These are phyloP conservation scores for Dothiorella sarmentorum DNA, from an alignment of 2,329 filamentous ascomycete species.

Conservation along the genomic window DNA sequence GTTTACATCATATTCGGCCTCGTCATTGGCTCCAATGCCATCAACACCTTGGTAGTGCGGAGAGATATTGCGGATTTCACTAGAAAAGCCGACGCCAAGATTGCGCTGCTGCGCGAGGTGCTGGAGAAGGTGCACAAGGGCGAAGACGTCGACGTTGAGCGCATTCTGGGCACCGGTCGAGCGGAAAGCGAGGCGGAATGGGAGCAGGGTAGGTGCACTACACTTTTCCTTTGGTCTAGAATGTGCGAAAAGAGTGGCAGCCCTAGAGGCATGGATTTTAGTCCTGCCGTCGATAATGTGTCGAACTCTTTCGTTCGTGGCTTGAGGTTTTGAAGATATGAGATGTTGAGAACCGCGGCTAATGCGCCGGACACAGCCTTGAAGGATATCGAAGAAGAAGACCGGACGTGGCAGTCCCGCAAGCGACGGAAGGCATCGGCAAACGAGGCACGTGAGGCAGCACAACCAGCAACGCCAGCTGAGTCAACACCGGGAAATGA, in stretches of 20 bases:
- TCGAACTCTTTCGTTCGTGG: neutral
- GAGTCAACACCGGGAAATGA: neutral
- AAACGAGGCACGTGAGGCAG: neutral
- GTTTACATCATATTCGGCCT: conserved; percentile 65
- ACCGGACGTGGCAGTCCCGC: conserved; percentile 50
- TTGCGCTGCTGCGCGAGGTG: conserved; percentile 72
- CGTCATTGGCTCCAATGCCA: conserved; percentile 91
- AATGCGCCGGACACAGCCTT: conserved; percentile 53
- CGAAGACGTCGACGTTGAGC: conserved; percentile 81
- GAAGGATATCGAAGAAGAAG: conserved; percentile 63
- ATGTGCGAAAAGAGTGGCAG: conserved; percentile 7
- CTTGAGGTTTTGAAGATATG: neutral
- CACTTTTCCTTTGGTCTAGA: neutral
- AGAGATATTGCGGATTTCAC: conserved; percentile 70
- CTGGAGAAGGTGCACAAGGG: conserved; percentile 67
- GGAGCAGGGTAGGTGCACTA: conserved; percentile 66
- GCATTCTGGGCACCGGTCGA: conserved; percentile 74
- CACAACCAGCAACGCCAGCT: neutral
- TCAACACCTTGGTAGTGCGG: conserved; percentile 81
- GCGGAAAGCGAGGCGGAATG: conserved; percentile 74
- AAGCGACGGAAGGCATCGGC: conserved; percentile 28
- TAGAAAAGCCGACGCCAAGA: conserved; percentile 74
- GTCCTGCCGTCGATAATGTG: too few relatives aligned
- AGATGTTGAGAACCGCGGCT: conserved; percentile 18
- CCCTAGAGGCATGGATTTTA: neutral